Evolutionary conservation across 2,329 filamentous ascomycete genomes (phyloP).

Genomic region (Fusarium abutilonis): DNA sequence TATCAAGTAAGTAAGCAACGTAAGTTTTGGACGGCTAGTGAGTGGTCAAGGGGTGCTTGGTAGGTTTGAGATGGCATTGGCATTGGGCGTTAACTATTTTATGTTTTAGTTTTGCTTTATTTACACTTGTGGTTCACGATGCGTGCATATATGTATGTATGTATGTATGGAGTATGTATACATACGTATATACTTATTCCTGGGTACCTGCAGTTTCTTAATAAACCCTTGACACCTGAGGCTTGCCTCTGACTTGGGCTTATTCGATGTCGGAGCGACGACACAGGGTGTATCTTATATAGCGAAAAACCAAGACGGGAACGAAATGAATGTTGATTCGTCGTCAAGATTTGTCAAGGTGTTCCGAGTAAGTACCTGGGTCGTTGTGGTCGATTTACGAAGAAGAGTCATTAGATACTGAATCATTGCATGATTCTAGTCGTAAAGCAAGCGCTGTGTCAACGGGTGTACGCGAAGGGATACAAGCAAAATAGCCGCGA

Average conservation of each 20-base stretch:
- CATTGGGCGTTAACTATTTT: constrained; percentile 13
- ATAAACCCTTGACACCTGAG: constrained; percentile 19
- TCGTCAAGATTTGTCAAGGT: neutral
- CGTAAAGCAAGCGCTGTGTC: neutral
- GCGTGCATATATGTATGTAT: no score
- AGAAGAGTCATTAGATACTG: constrained; percentile 19
- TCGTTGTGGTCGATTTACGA: no score
- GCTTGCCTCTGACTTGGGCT: neutral
- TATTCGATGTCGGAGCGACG: neutral
- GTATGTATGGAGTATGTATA: no score
- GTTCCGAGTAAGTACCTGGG: neutral
- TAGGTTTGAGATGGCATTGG: constrained; percentile 9
- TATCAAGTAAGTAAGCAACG: neutral
- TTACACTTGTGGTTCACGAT: constrained; percentile 16
- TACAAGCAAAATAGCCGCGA: constrained; percentile 30
- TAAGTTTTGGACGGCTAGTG: constrained; percentile 19
- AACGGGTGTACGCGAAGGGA: constrained; percentile 31
- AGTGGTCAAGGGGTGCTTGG: constrained; percentile 19
- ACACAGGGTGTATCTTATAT: constrained; percentile 2
- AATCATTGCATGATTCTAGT: constrained; percentile 26
- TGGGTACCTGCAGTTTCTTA: no score
- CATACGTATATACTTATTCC: no score
- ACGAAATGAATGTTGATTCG: constrained; percentile 4
- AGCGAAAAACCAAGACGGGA: constrained; percentile 1
- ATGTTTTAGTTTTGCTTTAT: constrained; percentile 19